Percentiles rank a stretch among this genome's conserved stretches.
Conservation (phyloP, 495 filamentous ascomycete genomes). For the Penicillium antarcticum region DNA sequence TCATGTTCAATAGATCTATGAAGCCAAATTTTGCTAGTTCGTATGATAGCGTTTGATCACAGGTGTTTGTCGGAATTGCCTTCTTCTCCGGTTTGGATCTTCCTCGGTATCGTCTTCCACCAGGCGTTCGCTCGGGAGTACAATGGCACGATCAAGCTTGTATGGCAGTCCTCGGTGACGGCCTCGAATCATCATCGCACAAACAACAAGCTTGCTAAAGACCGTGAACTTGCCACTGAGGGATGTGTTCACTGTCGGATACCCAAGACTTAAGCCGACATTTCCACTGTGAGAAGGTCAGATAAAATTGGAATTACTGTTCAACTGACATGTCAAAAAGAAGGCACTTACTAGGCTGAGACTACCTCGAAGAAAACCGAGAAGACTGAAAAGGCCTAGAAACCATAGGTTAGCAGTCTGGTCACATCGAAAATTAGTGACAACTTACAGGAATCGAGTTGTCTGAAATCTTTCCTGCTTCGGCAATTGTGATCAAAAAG, state of each 20-base stretch:
- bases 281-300: slow-evolving; percentile 55
- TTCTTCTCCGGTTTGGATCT: too few relatives aligned
- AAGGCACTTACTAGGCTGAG: slow-evolving; percentile 60
- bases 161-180: slow-evolving; percentile 88
- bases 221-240: slow-evolving; percentile 71
- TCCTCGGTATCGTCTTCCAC: slow-evolving; percentile 28
- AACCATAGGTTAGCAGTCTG: not conserved
- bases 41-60: too few relatives aligned
- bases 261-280: slow-evolving; percentile 82
- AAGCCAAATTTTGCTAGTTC: too few relatives aligned
- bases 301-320: not conserved
- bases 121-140: slow-evolving; percentile 65
- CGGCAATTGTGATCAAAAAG: slow-evolving; percentile 57
- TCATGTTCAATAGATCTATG: too few relatives aligned
- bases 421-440: not conserved
- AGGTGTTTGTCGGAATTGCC: too few relatives aligned
- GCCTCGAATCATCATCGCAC: slow-evolving; percentile 85
- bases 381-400: slow-evolving; percentile 51
- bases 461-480: slow-evolving; percentile 48
- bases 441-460: slow-evolving; percentile 37
- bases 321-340: not conserved
- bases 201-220: slow-evolving; percentile 79
- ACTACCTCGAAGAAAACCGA: slow-evolving; percentile 80
- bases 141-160: slow-evolving; percentile 80
- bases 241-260: slow-evolving; percentile 63